Base-by-base conservation (phyloP, 306 rosid genomes). In the Prunus mongolica region DNA sequence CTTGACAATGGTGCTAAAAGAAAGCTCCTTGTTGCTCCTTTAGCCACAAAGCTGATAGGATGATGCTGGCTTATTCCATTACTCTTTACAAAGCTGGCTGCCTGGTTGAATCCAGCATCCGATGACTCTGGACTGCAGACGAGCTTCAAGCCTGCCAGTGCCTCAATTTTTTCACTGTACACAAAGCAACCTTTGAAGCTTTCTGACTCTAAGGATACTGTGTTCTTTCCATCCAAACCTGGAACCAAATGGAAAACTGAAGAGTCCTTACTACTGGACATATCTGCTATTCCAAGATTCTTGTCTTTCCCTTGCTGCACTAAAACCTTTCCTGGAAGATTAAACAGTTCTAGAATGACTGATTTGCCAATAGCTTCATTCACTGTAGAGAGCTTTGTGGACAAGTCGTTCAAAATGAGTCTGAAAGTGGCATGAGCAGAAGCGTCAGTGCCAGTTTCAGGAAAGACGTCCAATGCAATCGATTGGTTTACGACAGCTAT, bases 31-130 rank as follows among this genome's bases (percentile, higher is more conserved):
- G 68, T 73, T 65, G 34, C 69, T 34, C 98, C 99, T 76, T 83
- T 86, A 9, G 93, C 94, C 61, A 87, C 89, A 58, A 93, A 93
- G 85, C 98, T 89, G 49, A 93, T 75, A 14, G 99, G 90, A 80
- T 88, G 79, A 73, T 91, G 91, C 83, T 86, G 79, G 12, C 78
- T 87, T 4, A 86, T 45, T 76, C 96, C 98, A 15, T 60, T 44
- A 12, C 22, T 45, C 73, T 77, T 55, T 65, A 51, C 69, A 84
- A 96, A 96, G 86, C 96, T 96, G 11, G 91, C 79, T 13, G 90
- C 93, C 73, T 82, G 73, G 34, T 77, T 65, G 76, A 88, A 89
- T 41, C 25, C 86, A 63, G 68, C 65, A 5, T 12, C 80, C 22
- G 76, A 20, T 41, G 71, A 67, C 22, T 49, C 47, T 4, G 74